phyloP scores from a whole-genome alignment of 352 stramenopile genomes.

The Albugo candida region DNA sequence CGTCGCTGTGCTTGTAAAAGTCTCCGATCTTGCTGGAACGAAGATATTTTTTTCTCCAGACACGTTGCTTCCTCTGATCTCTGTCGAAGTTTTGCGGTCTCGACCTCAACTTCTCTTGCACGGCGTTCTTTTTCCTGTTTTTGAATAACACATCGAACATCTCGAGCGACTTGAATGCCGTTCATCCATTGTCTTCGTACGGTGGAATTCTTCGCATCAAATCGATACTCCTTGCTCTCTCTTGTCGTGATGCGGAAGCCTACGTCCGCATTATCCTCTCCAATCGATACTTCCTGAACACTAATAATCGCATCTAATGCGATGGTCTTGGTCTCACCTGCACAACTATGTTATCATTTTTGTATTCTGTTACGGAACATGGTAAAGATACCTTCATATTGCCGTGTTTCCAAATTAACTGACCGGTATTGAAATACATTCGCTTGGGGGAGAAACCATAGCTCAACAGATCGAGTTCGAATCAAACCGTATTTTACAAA shows the following conservation, averaged over 20 bases:
- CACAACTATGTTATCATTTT: not conserved
- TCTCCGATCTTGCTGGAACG: conserved; percentile 48
- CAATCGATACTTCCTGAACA: conserved; percentile 22
- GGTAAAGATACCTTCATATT: conserved; percentile 15
- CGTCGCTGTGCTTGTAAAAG: conserved; percentile 32
- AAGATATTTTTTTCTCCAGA: conserved; percentile 34
- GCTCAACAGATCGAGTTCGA: conserved; percentile 26
- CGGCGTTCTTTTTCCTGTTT: conserved; percentile 27
- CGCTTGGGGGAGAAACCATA: conserved; percentile 36
- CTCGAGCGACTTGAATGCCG: conserved; percentile 25
- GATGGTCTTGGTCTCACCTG: conserved; percentile 33
- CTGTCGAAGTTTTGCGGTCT: conserved; percentile 37
- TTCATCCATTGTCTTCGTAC: conserved; percentile 24
- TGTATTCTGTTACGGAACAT: not conserved
- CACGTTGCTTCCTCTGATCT: conserved; percentile 25
- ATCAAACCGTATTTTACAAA: conserved; percentile 54
- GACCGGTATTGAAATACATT: conserved; percentile 61
- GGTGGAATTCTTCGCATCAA: conserved; percentile 13
- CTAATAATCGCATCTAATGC: conserved; percentile 35
- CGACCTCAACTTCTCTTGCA: conserved; percentile 26
- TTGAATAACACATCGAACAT: conserved; percentile 22
- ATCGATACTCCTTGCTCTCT: conserved; percentile 28
- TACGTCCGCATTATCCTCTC: conserved; percentile 32
- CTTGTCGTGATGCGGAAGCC: conserved; percentile 9
- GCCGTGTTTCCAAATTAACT: conserved; percentile 23